Evolutionary conservation across 2,329 filamentous ascomycete species (phyloP), one percentile per base, ranked within the genome.

Genomic region (Aspergillus chevalieri): DNA sequence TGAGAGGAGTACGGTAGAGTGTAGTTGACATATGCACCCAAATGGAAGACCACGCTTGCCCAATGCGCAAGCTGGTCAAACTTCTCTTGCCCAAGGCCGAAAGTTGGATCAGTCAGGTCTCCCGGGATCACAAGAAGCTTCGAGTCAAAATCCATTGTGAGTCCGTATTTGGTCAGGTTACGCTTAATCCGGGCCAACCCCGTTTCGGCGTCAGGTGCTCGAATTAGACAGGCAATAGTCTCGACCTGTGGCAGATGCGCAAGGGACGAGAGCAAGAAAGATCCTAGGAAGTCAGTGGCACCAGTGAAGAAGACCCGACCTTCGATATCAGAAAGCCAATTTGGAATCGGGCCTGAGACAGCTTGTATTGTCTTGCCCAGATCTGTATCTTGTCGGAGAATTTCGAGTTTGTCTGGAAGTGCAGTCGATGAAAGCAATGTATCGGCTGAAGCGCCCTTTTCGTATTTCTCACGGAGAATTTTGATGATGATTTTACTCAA

Each of bases 191-290:
- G 52, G 3, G 9, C 12, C 4, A 47, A 28, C 1, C 45, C 58
- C 2, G 42, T 4, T 17, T 42, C 34, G 0, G 44, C 3, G 24
- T 46, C 45, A 17, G 17, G 19, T 1, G 55, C 48, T 24, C 58
- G 50, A 17, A 57, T 47, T 15, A 61, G 33, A 26, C 57, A 61
- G 14, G 47, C 47, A 19, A 61, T 46, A 0, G 39, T 39, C 17
- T 53, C 46, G 3, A 57, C 50, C 2, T 46, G 19, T 3, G 52
- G 53, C 6, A 53, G n/a, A 14, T 12, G 5, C 4, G 47, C n/a
- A 24, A 57, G 30, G 6, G 17, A 4, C 2, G 46, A 21, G 21
- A 57, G 47, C 7, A 56, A 36, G n/a, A 50, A 56, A 6, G 49
- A 42, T 1, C 55, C 53, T 5, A 57, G 26, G 19, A 54, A 57